Base-by-base conservation (phyloP, 2,329 filamentous ascomycete species). In the Lithohypha guttulata region DNA sequence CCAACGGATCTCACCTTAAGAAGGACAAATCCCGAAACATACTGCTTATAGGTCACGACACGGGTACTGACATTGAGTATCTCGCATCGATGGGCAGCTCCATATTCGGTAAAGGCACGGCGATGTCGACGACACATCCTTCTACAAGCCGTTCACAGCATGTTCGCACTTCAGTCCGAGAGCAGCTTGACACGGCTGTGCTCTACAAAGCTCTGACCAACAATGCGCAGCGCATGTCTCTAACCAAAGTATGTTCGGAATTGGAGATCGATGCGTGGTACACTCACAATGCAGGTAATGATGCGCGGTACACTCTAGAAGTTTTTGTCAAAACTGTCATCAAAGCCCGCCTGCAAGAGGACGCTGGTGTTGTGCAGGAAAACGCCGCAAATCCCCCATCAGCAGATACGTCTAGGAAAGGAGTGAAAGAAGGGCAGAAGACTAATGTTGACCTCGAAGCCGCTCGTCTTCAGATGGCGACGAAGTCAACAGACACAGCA, bases 261-360 rank as follows among this genome's bases (percentile, higher is more conserved):
- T 64, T 94, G 19, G 72, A 71, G 2, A 72, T 93, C 6, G 51
- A 61, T 0, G 73, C 68, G 28, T 73, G 66, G 58, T 68, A 81
- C 50, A 65, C 89, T n/a, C 86, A 94, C 59, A 93, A 93, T 53
- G 86, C 79, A 0, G 73, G 86, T 2, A 94, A 94, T 48, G 86
- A 94, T 55, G 85, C 86, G 0, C 71, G 77, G 1, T 91, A 81
- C 55, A 89, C 84, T 0, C 60, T 93, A 46, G 77, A 79, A 45
- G 80, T 77, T 6, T 73, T 91, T 68, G 57, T 94, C 5, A 73
- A 64, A 4, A 71, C 84, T 43, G 69, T 67, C 25, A 59, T 75
- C 15, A 49, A 51, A 28, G 51, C 55, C 7, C 48, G 55, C 27
- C 29, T 54, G 18, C 46, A 51, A 13, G 52, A 55, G 29, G 31